A percentile compares a stretch with the other conserved stretches of the same genome.
Evolutionary conservation across 2,329 filamentous ascomycete genomes (phyloP).

Genomic region (Pseudogymnoascus sp.): DNA sequence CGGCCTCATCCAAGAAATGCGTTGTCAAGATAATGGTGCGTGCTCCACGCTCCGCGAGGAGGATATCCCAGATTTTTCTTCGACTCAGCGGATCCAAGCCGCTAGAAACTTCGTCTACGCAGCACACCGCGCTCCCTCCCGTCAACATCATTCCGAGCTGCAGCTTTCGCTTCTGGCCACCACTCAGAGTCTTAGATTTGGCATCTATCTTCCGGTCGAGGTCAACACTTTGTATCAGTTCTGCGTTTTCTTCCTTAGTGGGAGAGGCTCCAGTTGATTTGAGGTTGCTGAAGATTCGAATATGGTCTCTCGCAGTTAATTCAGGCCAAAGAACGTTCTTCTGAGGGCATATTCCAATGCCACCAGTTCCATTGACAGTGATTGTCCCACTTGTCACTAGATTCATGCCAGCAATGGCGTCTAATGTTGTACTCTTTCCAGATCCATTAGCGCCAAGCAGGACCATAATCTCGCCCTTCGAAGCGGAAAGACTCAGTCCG

Average conservation of each 20-base stretch:
- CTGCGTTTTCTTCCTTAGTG: slow-evolving; percentile 49
- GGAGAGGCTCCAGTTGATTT: slow-evolving; percentile 58
- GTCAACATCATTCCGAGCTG: slow-evolving; percentile 95
- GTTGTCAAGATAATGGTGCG: slow-evolving; percentile 84
- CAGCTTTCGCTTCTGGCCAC: slow-evolving; percentile 86
- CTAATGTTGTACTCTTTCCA: slow-evolving; percentile 84
- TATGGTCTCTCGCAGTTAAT: slow-evolving; percentile 77
- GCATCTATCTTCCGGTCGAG: slow-evolving; percentile 67
- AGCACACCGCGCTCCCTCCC: slow-evolving; percentile 80
- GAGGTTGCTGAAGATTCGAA: slow-evolving; percentile 73
- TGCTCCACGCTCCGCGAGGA: slow-evolving; percentile 73
- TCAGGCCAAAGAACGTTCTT: slow-evolving; percentile 93
- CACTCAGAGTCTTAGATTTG: slow-evolving; percentile 69
- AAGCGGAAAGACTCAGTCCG: slow-evolving; percentile 61
- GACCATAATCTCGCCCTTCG: slow-evolving; percentile 75
- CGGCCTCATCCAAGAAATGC: slow-evolving; percentile 90
- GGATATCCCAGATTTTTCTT: slow-evolving; percentile 89
- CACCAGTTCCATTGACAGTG: slow-evolving; percentile 67
- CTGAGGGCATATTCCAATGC: slow-evolving; percentile 81
- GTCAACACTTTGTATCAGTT: slow-evolving; percentile 65
- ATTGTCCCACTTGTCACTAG: slow-evolving; percentile 71
- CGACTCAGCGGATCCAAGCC: slow-evolving; percentile 82
- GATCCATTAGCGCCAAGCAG: slow-evolving; percentile 84
- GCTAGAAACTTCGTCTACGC: slow-evolving; percentile 84
- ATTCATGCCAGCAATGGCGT: slow-evolving; percentile 78